A percentile compares a stretch with the other conserved stretches of the same genome.
Conservation (phyloP, 768 basidiomycete genomes). For the Xerocomellus intermedius region DNA sequence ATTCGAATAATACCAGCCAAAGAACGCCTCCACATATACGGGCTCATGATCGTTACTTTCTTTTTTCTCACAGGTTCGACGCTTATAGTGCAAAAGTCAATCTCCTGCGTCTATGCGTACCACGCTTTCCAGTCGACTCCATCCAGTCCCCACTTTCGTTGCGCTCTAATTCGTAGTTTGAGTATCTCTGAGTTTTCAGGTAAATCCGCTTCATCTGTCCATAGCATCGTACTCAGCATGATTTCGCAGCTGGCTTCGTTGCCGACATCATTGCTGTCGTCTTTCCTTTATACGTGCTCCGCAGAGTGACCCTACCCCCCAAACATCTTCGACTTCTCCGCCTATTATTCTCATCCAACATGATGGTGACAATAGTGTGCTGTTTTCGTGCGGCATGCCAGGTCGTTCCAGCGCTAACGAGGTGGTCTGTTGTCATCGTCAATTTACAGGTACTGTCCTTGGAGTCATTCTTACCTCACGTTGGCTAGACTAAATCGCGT, state of each 20-base stretch:
- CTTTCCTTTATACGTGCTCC: constrained; percentile 12
- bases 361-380: neutral
- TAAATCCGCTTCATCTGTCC: neutral
- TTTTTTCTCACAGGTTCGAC: constrained; percentile 10
- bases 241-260: neutral
- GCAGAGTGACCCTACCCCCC: neutral
- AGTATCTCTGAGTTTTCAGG: constrained; percentile 6
- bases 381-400: neutral
- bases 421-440: neutral
- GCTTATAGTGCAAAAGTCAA: neutral
- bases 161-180: neutral
- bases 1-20: constrained; percentile 13
- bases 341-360: constrained; percentile 4
- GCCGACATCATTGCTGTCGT: neutral
- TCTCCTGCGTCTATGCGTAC: neutral
- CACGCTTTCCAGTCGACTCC: neutral
- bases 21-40: constrained; percentile 9
- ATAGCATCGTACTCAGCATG: neutral
- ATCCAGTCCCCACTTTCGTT: neutral
- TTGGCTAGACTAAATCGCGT: neutral
- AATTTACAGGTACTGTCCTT: constrained; percentile 9
- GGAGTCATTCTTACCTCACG: too few species aligned
- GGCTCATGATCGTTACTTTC: constrained; percentile 5
- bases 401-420: neutral
- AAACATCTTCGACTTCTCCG: constrained; percentile 10